Conservation (phyloP, 768 basidiomycete genomes). For the Pluteus cervinus region DNA sequence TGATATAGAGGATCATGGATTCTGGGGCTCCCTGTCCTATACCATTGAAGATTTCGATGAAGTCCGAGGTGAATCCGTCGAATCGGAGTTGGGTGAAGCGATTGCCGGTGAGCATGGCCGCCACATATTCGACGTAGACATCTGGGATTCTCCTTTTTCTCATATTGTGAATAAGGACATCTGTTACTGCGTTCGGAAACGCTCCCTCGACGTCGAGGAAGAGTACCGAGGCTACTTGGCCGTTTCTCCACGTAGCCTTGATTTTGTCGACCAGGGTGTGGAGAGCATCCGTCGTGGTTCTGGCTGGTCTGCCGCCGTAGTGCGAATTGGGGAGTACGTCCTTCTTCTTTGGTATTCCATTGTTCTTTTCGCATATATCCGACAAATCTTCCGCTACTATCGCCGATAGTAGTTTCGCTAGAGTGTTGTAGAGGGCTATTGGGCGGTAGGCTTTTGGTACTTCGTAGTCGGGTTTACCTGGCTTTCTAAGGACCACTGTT, state of each 20-base stretch:
- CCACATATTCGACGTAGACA: too few species aligned
- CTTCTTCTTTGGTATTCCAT: slow-evolving; percentile 25
- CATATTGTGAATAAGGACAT: slow-evolving; percentile 25
- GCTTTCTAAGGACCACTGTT: slow-evolving; percentile 6
- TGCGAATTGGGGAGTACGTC: slow-evolving; percentile 27
- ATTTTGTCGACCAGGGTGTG: slow-evolving; percentile 24
- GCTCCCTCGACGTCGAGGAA: slow-evolving; percentile 39
- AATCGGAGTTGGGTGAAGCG: background rate
- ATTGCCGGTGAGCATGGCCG: too few species aligned
- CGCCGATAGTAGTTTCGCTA: background rate
- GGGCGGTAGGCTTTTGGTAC: slow-evolving; percentile 6
- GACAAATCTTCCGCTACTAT: slow-evolving; percentile 6
- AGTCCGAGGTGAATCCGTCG: background rate
- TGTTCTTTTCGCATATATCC: too few species aligned
- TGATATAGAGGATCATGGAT: slow-evolving; percentile 7
- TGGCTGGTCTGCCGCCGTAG: slow-evolving; percentile 32
- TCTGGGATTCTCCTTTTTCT: slow-evolving; percentile 18
- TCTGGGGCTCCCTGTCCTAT: slow-evolving; percentile 9
- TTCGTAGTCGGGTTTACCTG: slow-evolving; percentile 3
- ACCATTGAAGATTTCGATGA: slow-evolving; percentile 1
- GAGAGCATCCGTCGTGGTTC: slow-evolving; percentile 29
- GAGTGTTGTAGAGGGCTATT: slow-evolving; percentile 4
- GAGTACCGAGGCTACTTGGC: slow-evolving; percentile 26
- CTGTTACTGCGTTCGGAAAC: slow-evolving; percentile 31
- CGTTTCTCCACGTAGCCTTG: slow-evolving; percentile 28